Percentiles rank a stretch among this genome's conserved stretches.
phyloP scores from a whole-genome alignment of 2,329 filamentous ascomycete species.

The Celoporthe dispersa region DNA sequence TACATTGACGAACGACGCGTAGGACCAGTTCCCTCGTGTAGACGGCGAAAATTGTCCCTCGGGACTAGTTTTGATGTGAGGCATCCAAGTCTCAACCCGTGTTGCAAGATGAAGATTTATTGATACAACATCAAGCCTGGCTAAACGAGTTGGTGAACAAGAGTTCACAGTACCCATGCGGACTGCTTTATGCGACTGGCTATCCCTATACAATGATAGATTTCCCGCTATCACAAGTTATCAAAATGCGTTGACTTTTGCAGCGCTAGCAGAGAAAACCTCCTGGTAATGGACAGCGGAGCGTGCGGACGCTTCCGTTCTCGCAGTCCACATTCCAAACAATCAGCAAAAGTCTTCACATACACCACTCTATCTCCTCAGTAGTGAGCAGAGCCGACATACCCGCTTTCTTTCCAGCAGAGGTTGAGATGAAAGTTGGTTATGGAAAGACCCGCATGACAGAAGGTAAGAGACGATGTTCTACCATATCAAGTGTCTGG shows the following conservation, averaged over 20 bases:
- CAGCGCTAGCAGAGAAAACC: background rate
- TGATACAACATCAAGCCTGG: background rate
- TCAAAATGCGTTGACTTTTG: background rate
- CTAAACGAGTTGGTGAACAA: conserved; percentile 14
- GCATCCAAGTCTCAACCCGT: background rate
- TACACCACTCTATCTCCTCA: conserved; percentile 34
- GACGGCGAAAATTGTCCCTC: background rate
- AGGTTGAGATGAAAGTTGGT: conserved; percentile 24
- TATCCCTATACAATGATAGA: background rate
- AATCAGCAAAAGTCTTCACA: conserved; percentile 30
- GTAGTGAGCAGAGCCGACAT: conserved; percentile 34
- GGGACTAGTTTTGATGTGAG: conserved; percentile 21
- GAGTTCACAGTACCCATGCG: conserved; percentile 6
- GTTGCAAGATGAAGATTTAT: background rate
- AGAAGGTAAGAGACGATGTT: conserved; percentile 24
- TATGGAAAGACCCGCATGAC: conserved; percentile 16
- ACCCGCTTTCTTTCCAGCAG: conserved; percentile 32
- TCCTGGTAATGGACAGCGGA: conserved; percentile 9
- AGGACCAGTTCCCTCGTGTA: conserved; percentile 1
- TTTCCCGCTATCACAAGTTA: background rate
- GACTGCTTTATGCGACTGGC: conserved; percentile 15
- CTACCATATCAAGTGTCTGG: background rate
- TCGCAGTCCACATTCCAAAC: conserved; percentile 28
- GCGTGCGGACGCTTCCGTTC: conserved; percentile 33
- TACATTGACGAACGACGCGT: background rate